Evolutionary conservation across 164 flowering plant species (phyloP), one percentile per base, ranked within the genome.

Genomic region (Magnolia officinalis): DNA sequence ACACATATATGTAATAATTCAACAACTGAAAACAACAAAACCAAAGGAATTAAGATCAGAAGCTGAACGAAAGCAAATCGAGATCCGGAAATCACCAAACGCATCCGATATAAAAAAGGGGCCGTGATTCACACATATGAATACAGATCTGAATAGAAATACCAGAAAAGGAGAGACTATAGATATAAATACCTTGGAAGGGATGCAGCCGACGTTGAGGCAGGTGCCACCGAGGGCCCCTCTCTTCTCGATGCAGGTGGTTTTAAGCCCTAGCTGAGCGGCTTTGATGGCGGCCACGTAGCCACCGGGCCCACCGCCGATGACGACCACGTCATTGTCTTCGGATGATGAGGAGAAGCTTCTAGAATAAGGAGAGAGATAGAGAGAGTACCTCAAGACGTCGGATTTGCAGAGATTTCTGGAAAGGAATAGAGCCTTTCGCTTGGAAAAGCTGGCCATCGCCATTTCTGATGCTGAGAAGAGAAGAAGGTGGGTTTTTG

Each of bases 181-280:
- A 68, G 37, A 19, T 1, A 68, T 4, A 31, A n/a, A 68, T 10
- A 90, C 97, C 95, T 93, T 93, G 24, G 97, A 93, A 45, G 97
- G 97, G 77, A 93, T 93, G 81, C 97, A 93, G 4, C 97, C 97
- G 61, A 93, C 97, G 87, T 93, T 93, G 74, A 93, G 96, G 80
- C 96, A 93, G 55, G 96, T 91, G 4, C 97, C 97, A 50, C 97
- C 97, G 75, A 93, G 93, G 7, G 92, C 74, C 6, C 94, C 94
- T 31, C 97, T 90, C 83, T 93, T 93, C 87, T 93, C 97, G 77
- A 93, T 87, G 68, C 94, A 90, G 31, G 97, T 89, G 51, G 93
- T 90, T 81, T 91, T 91, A 78, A 91, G 92, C 1, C 97, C 97
- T 0, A 93, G 80, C 84, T 93, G 97, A 10, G 97, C 96, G 55